Evolutionary conservation across 495 filamentous ascomycete genomes (phyloP).

Genomic region (Neurospora tetrasperma): DNA sequence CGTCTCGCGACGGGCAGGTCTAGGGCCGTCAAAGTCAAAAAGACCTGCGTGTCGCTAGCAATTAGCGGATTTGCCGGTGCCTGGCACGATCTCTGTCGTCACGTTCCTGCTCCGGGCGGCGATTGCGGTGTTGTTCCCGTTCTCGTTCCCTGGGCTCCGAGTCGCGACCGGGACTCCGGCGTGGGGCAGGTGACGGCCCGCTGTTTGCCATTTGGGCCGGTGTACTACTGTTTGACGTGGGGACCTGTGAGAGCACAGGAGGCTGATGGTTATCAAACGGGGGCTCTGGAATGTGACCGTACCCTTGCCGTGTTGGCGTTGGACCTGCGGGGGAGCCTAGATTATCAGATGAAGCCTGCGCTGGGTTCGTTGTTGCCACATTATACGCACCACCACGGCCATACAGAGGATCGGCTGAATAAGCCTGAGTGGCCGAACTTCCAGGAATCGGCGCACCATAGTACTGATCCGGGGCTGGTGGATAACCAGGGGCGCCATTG

Average conservation of each 20-base stretch:
- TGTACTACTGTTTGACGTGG: slow-evolving; percentile 14
- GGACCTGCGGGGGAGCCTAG: slow-evolving; percentile 43
- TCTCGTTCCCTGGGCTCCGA: slow-evolving; percentile 30
- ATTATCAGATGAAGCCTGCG: slow-evolving; percentile 36
- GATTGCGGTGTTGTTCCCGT: slow-evolving; percentile 10
- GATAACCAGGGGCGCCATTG: slow-evolving; percentile 14
- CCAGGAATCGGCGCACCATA: slow-evolving; percentile 22
- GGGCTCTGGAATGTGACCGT: slow-evolving; percentile 23
- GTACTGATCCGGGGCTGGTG: slow-evolving; percentile 20
- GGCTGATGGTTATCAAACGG: slow-evolving; percentile 20
- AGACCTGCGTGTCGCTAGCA: slow-evolving; percentile 2
- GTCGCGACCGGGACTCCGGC: slow-evolving; percentile 31
- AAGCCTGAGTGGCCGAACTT: slow-evolving; percentile 23
- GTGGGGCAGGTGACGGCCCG: slow-evolving; percentile 22
- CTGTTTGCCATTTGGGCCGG: slow-evolving; percentile 23
- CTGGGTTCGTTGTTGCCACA: slow-evolving; percentile 18
- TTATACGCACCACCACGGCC: slow-evolving; percentile 41
- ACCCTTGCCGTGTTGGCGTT: slow-evolving; percentile 25
- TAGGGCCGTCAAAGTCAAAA: slow-evolving; percentile 3
- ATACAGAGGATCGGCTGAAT: slow-evolving; percentile 37
- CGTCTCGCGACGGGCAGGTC: slow-evolving; percentile 5
- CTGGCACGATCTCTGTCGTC: slow-evolving; percentile 21
- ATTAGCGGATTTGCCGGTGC: slow-evolving; percentile 21
- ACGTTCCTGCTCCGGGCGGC: slow-evolving; percentile 17
- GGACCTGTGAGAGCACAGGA: slow-evolving; percentile 6